Base-by-base conservation (phyloP, 2,329 filamentous ascomycete genomes). In the Chaetomiaceae sp. region DNA sequence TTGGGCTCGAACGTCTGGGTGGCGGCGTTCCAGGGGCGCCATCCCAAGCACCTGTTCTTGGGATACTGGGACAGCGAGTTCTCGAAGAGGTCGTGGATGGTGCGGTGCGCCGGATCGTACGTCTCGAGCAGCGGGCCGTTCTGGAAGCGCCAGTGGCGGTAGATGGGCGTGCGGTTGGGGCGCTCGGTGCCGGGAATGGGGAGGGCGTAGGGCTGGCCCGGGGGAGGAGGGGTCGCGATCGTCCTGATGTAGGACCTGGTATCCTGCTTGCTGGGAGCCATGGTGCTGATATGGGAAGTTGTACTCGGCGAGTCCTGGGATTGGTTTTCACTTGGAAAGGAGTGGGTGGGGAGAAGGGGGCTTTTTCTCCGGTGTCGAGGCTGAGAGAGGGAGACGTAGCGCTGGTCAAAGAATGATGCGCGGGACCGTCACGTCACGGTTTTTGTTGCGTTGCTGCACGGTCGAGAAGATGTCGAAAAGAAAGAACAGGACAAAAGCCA, bases 61-160 rank as follows among this genome's bases (percentile, higher is more conserved):
- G 87, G 81, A 49, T 75, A 74, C 62, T 76, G 78, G 58, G 77
- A 78, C 50, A 77, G 82, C 58, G 83, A 72, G 21, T 75, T 70
- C 66, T 95, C 88, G 65, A 96, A 95, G 48, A 87, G 74, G 55
- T 96, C 89, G 73, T 95, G 86, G 21, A 83, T 77, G 13, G 89
- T 95, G 55, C 75, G 77, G 45, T 85, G 71, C 44, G 81, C 69
- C 16, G 89, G 86, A 64, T 93, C 86, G 57, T 87, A 73, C 5
- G 86, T 85, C 62, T 80, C 76, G 37, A 95, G 70, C 50, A 95
- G 75, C 39, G 81, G 79, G 53, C 80, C 81, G 69, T 95, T 84
- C 51, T 78, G 77, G 64, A 85, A 85, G 57, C 81, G 81, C 82
- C 85, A 95, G 69, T 96, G 86, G 55, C 93, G 82, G 71, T 97